A percentile compares a stretch with the other conserved stretches of the same genome.
Evolutionary conservation across 208 protist species (phyloP).

Genomic region (Zelonia costaricensis): DNA sequence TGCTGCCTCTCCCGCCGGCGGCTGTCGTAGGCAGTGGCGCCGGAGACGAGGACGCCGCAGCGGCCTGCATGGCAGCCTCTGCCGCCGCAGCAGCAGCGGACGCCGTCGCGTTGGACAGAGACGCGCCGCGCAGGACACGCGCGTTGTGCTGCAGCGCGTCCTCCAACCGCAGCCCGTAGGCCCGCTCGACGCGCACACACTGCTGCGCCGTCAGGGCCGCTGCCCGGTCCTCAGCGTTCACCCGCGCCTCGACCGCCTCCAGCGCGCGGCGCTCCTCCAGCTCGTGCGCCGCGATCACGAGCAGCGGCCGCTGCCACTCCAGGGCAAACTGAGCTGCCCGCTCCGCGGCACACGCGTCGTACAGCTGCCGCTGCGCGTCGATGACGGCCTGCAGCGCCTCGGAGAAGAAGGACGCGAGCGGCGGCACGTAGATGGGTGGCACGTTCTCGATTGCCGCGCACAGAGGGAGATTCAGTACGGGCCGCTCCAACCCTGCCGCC

Average conservation of each 20-base stretch:
- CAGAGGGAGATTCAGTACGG: constrained; percentile 9
- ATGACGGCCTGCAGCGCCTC: constrained; percentile 41
- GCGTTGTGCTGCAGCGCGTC: constrained; percentile 38
- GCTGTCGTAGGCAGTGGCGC: no score
- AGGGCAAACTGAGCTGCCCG: constrained; percentile 18
- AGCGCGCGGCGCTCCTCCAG: constrained; percentile 25
- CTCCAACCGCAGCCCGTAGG: constrained; percentile 54
- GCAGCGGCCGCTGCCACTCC: constrained; percentile 26
- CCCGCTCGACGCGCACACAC: constrained; percentile 54
- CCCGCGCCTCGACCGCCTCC: constrained; percentile 16
- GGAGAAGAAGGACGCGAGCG: constrained; percentile 50
- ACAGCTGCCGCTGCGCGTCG: constrained; percentile 28
- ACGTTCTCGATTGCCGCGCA: constrained; percentile 33
- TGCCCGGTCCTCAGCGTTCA: constrained; percentile 33
- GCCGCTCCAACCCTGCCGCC: background rate
- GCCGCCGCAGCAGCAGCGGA: background rate
- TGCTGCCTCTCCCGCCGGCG: no score
- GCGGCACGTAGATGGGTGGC: constrained; percentile 50
- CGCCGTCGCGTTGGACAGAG: background rate
- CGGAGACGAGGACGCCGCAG: background rate
- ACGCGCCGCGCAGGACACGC: background rate
- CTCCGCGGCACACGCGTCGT: constrained; percentile 34
- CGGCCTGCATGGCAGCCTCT: background rate
- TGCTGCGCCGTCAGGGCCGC: constrained; percentile 48
- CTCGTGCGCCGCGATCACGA: constrained; percentile 27